phyloP scores from a whole-genome alignment of 768 basidiomycete genomes.

The Suillus subluteus region DNA sequence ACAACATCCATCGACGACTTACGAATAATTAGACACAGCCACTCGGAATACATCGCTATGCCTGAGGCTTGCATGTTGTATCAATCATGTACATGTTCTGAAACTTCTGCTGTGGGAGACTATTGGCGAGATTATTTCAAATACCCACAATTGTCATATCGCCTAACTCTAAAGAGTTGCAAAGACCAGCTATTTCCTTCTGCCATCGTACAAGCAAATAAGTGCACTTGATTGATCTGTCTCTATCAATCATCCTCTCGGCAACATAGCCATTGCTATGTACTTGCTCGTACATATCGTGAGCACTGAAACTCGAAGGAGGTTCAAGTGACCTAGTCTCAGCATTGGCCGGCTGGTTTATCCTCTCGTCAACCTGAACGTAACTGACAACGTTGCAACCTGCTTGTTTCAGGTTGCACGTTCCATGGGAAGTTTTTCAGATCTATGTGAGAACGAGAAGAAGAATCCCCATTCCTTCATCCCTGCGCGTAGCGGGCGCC shows the following conservation, averaged over 20 bases:
- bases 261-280: neutral
- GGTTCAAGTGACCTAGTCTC: neutral
- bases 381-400: neutral
- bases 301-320: neutral
- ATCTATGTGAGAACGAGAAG: neutral
- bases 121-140: neutral
- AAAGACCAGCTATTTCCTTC: no score
- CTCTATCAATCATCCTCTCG: neutral
- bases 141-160: neutral
- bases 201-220: neutral
- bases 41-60: neutral
- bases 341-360: neutral
- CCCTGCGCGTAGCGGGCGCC: neutral
- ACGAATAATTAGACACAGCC: neutral
- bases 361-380: neutral
- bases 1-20: neutral
- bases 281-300: neutral
- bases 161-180: neutral
- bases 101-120: neutral
- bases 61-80: neutral
- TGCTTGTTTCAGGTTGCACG: neutral
- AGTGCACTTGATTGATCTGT: neutral
- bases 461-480: neutral
- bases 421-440: neutral
- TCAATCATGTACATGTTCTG: neutral